These are phyloP conservation scores for Lodderomyces parapsilosis DNA, from an alignment of 1,139 yeast species.

Conservation along the genomic window DNA sequence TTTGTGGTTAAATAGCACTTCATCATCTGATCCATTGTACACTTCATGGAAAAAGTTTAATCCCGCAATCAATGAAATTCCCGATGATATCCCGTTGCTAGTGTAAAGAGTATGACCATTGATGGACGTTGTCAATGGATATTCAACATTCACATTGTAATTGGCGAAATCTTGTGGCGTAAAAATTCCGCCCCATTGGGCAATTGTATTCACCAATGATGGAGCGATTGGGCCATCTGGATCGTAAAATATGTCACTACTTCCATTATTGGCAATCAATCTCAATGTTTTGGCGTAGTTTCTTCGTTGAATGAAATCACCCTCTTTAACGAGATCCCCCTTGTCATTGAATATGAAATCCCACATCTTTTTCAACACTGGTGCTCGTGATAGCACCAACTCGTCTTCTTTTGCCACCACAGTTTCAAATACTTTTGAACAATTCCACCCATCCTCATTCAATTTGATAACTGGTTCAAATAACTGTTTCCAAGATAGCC, in stretches of 20 bases:
- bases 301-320: slow-evolving; percentile 62
- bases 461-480: slow-evolving; percentile 72
- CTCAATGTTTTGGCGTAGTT: slow-evolving; percentile 65
- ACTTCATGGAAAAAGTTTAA: slow-evolving; percentile 55
- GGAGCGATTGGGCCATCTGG: slow-evolving; percentile 73
- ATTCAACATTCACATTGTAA: slow-evolving; percentile 55
- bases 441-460: slow-evolving; percentile 66
- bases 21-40: slow-evolving; percentile 19
- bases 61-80: slow-evolving; percentile 78
- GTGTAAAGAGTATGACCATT: slow-evolving; percentile 58
- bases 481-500: slow-evolving; percentile 68
- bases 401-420: slow-evolving; percentile 23
- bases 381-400: slow-evolving; percentile 28
- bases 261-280: slow-evolving; percentile 70
- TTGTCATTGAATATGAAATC: slow-evolving; percentile 45
- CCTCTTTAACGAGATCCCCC: slow-evolving; percentile 34
- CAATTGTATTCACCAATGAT: slow-evolving; percentile 46
- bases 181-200: slow-evolving; percentile 60
- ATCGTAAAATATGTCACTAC: slow-evolving; percentile 76
- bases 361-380: slow-evolving; percentile 47
- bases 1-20: slow-evolving; percentile 57
- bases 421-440: slow-evolving; percentile 47
- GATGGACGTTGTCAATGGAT: slow-evolving; percentile 51
- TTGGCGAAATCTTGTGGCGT: slow-evolving; percentile 59
- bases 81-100: slow-evolving; percentile 78